These are phyloP conservation scores for Xylaria curta DNA, from an alignment of 495 filamentous ascomycete genomes.

Conservation along the genomic window DNA sequence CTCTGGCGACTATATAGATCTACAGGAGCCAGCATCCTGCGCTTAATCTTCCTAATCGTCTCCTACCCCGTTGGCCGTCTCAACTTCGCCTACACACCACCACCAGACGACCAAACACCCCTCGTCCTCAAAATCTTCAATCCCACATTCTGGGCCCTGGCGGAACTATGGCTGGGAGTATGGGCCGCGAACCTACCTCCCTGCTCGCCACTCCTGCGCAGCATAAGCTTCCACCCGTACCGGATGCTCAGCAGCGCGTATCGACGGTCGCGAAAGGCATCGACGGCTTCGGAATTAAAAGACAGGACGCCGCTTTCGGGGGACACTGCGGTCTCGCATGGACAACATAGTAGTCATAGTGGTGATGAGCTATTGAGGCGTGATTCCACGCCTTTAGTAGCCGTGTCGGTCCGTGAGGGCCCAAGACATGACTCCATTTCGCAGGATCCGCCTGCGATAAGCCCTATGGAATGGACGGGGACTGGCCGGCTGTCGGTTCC, in stretches of 20 bases:
- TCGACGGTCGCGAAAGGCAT: conserved; percentile 8
- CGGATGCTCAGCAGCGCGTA: conserved; percentile 18
- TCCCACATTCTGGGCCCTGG: conserved; percentile 19
- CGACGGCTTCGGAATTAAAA: background rate
- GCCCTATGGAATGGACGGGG: conserved; percentile 4
- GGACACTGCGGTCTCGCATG: background rate
- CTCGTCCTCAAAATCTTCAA: conserved; percentile 24
- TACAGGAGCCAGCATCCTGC: conserved; percentile 22
- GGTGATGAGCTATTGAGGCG: background rate
- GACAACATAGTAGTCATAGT: background rate
- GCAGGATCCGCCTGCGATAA: conserved; percentile 1
- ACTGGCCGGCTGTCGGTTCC: conserved; percentile 3
- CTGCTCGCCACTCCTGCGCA: conserved; percentile 18
- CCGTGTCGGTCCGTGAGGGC: background rate
- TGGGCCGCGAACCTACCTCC: conserved; percentile 23
- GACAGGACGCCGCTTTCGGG: background rate
- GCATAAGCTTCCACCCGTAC: conserved; percentile 8
- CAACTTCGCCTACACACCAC: conserved; percentile 19
- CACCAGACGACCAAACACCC: conserved; percentile 18
- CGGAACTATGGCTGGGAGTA: conserved; percentile 18
- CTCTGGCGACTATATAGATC: background rate
- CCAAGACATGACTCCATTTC: background rate
- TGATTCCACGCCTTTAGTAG: conserved; percentile 3
- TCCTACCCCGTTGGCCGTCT: conserved; percentile 21
- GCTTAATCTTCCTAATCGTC: conserved; percentile 24